A percentile compares a stretch with the other conserved stretches of the same genome.
Conservation (phyloP, 1,139 yeast genomes). For the Saccharomyces hybrid region DNA sequence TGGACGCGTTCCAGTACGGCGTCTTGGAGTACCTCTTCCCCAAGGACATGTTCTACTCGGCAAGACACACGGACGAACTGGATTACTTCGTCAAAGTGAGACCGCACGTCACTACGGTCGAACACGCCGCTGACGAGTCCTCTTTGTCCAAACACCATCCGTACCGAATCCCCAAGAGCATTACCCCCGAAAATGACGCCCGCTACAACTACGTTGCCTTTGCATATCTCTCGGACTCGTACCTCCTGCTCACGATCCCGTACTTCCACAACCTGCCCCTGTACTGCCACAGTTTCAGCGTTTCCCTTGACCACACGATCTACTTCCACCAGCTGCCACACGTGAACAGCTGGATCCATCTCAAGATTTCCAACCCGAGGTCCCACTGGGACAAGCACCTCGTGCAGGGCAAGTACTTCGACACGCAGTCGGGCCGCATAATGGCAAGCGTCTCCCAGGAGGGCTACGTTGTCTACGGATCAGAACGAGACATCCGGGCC, state of each 20-base stretch:
- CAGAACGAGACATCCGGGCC: conserved; percentile 15
- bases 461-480: conserved; percentile 40
- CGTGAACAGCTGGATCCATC: conserved; percentile 48
- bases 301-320: conserved; percentile 60
- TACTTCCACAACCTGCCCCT: conserved; percentile 38
- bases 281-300: conserved; percentile 42
- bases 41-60: conserved; percentile 34
- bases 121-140: conserved; percentile 7
- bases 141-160: too few relatives aligned
- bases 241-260: conserved; percentile 45
- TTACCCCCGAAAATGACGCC: conserved; percentile 22
- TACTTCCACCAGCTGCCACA: conserved; percentile 56
- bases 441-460: conserved; percentile 65
- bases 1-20: conserved; percentile 32
- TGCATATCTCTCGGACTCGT: conserved; percentile 56
- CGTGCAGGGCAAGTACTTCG: conserved; percentile 52
- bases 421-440: conserved; percentile 42
- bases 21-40: conserved; percentile 42
- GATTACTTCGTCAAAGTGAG: conserved; percentile 26
- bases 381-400: conserved; percentile 50
- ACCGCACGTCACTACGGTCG: conserved; percentile 6
- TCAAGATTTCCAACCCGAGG: conserved; percentile 45
- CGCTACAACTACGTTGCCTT: conserved; percentile 51
- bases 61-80: conserved; percentile 15
- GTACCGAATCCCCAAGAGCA: conserved; percentile 14